Base-by-base conservation (phyloP, 352 stramenopile species). In the Thalassiosira delicatula region DNA sequence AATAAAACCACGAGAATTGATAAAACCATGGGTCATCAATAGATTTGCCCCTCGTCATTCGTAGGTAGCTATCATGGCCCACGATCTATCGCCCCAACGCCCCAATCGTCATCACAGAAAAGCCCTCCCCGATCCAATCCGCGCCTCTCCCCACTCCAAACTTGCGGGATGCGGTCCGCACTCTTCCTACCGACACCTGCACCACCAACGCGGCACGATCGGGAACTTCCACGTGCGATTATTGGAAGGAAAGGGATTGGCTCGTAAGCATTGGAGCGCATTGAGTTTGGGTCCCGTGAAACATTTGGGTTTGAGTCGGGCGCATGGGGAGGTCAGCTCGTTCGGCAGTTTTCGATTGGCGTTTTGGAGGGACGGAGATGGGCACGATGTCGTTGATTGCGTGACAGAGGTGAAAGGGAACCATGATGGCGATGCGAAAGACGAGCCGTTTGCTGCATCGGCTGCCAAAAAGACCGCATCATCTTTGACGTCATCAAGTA, bases 141-240 rank as follows among this genome's bases (percentile, higher is more conserved):
- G 37, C 37, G 17, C 37, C 37, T 17, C 37, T 17, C 8, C 37
- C 17, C 17, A 8, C 37, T 49, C 37, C 37, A 49, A 49, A 49
- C 54, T 82, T 2, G 1, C 19, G 8, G 76, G 76, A 8, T 71
- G 70, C 4, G 76, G 76, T 32, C 59, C 68, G 0, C 72, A 75
- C 21, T 54, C 59, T 12, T 67, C 82, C 46, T 91, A 92, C 62
- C 80, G 89, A 29, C 77, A 88, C 29, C 65, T 93, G 46, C 80
- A 92, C 61, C 89, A 93, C 80, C 89, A 93, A 76, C 57, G 81
- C 25, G 87, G 87, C 11, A 72, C 72, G 1, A 89, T 92, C n/a
- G 89, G 89, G 30, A 85, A 40, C 11, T 90, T 93, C 54, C 70
- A 67, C 17, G 68, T 93, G 29, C 81, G 79, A 17, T 68, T 93